Evolutionary conservation across 495 filamentous ascomycete species (phyloP).

Genomic region (Trichoderma virens): DNA sequence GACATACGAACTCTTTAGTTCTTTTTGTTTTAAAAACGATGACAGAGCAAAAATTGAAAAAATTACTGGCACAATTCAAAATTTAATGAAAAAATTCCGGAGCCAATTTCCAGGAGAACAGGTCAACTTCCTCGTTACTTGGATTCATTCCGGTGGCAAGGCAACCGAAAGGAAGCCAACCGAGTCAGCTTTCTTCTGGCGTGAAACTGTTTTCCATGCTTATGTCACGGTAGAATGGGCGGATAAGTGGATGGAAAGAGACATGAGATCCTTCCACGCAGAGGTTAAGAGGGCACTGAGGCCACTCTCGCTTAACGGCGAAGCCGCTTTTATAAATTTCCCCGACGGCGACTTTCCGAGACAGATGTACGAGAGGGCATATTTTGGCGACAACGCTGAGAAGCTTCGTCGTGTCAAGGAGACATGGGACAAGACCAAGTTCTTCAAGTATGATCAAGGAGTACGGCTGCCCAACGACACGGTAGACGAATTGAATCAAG

Average conservation of each 20-base stretch:
- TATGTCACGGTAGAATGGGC: slow-evolving; percentile 23
- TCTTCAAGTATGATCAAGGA: neutral
- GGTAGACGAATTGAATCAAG: neutral
- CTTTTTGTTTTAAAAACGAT: slow-evolving; percentile 14
- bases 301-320: neutral
- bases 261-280: slow-evolving; percentile 19
- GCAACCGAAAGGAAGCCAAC: slow-evolving; percentile 11
- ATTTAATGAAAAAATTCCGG: slow-evolving; percentile 7
- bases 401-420: neutral
- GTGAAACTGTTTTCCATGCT: slow-evolving; percentile 17
- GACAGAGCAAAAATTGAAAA: slow-evolving; percentile 9
- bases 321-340: neutral
- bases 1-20: slow-evolving; percentile 17
- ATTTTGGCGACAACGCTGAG: neutral
- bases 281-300: slow-evolving; percentile 17
- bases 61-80: neutral
- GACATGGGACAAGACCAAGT: neutral
- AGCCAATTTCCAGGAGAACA: slow-evolving; percentile 11
- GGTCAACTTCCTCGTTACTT: slow-evolving; percentile 17
- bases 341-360: neutral
- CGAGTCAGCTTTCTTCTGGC: slow-evolving; percentile 21
- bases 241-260: slow-evolving; percentile 22
- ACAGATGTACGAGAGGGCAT: neutral
- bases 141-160: slow-evolving; percentile 10
- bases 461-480: slow-evolving; percentile 14